A percentile compares a stretch with the other conserved stretches of the same genome.
Conservation (phyloP, 352 stramenopile species). For the Elongisporangium prolatum region DNA sequence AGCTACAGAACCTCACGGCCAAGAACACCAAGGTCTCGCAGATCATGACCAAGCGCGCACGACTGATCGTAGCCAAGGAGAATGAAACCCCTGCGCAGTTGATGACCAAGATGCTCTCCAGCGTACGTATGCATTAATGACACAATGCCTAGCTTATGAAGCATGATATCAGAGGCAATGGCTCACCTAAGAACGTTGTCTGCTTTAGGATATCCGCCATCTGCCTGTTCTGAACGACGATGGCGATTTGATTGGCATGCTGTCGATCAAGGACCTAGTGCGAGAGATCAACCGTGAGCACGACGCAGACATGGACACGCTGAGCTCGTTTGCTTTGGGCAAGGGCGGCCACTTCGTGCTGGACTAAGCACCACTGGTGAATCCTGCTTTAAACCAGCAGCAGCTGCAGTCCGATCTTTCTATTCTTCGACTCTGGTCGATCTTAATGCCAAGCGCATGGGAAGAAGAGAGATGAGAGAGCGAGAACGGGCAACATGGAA, state of each 20-base stretch:
- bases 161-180: not conserved
- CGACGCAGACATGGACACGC: constrained; percentile 73
- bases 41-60: constrained; percentile 92
- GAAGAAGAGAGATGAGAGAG: not conserved
- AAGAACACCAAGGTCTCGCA: constrained; percentile 86
- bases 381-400: not conserved
- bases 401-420: not conserved
- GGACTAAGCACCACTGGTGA: constrained; percentile 32
- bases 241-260: constrained; percentile 88
- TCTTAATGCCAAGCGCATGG: not conserved
- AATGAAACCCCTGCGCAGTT: constrained; percentile 87
- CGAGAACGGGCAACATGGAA: not conserved
- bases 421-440: not conserved
- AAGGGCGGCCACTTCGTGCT: constrained; percentile 80
- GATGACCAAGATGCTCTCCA: constrained; percentile 96
- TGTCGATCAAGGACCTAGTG: constrained; percentile 94
- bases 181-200: not conserved
- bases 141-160: no score
- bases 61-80: constrained; percentile 84
- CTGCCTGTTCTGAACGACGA: constrained; percentile 92
- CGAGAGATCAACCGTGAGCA: constrained; percentile 81
- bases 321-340: constrained; percentile 73
- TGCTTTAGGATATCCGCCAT: constrained; percentile 88
- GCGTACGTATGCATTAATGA: constrained; percentile 38
- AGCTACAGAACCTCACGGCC: constrained; percentile 88